A percentile compares a stretch with the other conserved stretches of the same genome.
These are phyloP conservation scores for Tolypocladium cylindrosporum DNA, from an alignment of 2,329 filamentous ascomycete species.

Conservation along the genomic window DNA sequence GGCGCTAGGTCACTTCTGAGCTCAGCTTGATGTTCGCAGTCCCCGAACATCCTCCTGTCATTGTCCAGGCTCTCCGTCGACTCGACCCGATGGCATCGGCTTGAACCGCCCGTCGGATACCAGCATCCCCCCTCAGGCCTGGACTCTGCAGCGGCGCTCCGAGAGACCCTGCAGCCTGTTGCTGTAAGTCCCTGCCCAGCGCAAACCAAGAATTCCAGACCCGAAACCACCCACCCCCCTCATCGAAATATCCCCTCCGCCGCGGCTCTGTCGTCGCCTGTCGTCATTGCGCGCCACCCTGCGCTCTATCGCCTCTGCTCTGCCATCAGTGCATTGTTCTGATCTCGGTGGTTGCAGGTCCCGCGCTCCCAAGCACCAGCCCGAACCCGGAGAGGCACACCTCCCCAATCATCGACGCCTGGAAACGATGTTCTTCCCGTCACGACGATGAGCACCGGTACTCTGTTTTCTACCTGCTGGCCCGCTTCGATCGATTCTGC, in stretches of 20 bases:
- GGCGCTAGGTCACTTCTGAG: slow-evolving; percentile 14
- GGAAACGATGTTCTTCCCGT: slow-evolving; percentile 25
- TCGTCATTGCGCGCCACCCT: not conserved
- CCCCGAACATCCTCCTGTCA: not conserved
- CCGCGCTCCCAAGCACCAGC: not conserved
- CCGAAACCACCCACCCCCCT: slow-evolving; percentile 1
- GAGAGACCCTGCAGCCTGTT: slow-evolving; percentile 3
- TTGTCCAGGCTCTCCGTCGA: slow-evolving; percentile 6
- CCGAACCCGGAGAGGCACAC: not conserved
- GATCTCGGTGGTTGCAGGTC: not conserved
- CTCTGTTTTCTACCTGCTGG: slow-evolving; percentile 36
- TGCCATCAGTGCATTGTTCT: not conserved
- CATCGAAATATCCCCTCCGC: not conserved
- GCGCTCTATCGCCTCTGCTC: not conserved
- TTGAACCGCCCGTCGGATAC: slow-evolving; percentile 5
- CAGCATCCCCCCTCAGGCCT: not conserved
- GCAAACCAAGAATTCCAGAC: slow-evolving; percentile 6
- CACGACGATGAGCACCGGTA: slow-evolving; percentile 47
- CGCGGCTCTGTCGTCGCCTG: not conserved
- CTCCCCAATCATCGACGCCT: not conserved
- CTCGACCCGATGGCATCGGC: slow-evolving; percentile 9
- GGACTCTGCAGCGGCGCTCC: slow-evolving; percentile 1
- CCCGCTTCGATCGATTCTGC: slow-evolving; percentile 43
- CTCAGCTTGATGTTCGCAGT: slow-evolving; percentile 3
- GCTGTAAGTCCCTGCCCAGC: slow-evolving; percentile 8